These are phyloP conservation scores for Phytophthora sp. DNA, from an alignment of 352 stramenopile genomes.

Conservation along the genomic window DNA sequence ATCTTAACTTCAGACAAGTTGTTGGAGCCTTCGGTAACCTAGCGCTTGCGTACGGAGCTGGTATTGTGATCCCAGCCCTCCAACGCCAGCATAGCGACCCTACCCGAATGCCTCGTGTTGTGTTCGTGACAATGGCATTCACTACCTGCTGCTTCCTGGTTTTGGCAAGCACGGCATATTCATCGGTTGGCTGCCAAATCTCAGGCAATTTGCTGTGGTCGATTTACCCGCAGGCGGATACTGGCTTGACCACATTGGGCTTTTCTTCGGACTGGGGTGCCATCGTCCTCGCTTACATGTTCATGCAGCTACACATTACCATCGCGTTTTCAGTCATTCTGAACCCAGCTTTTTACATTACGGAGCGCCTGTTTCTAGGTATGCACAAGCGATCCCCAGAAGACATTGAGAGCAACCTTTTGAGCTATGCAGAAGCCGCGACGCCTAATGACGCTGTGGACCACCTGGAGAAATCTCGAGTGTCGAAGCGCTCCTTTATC, in stretches of 20 bases:
- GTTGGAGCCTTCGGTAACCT: conserved; percentile 40
- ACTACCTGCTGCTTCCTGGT: conserved; percentile 39
- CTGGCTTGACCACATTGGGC: conserved; percentile 11
- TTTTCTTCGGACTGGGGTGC: conserved; percentile 17
- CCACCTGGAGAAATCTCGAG: conserved; percentile 13
- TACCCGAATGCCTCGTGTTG: conserved; percentile 14
- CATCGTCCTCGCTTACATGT: conserved; percentile 19
- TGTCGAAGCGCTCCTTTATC: conserved; percentile 24
- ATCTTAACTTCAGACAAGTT: conserved; percentile 39
- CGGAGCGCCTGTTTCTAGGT: conserved; percentile 17
- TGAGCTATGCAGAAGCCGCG: conserved; percentile 12
- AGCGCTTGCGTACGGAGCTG: conserved; percentile 38
- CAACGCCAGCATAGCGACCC: conserved; percentile 21
- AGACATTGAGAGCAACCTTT: conserved; percentile 21
- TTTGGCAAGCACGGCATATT: conserved; percentile 40
- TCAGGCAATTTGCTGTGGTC: conserved; percentile 21
- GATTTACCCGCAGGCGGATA: conserved; percentile 15
- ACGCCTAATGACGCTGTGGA: conserved; percentile 8
- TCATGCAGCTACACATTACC: conserved; percentile 22
- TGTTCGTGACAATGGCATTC: conserved; percentile 50
- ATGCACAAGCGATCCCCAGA: conserved; percentile 16
- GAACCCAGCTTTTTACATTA: conserved; percentile 22
- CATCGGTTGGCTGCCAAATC: conserved; percentile 34
- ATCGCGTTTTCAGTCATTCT: conserved; percentile 25
- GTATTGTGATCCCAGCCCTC: conserved; percentile 16